Conservation (phyloP, 2,329 filamentous ascomycete species). For the Paraphaeosphaeria minitans region DNA sequence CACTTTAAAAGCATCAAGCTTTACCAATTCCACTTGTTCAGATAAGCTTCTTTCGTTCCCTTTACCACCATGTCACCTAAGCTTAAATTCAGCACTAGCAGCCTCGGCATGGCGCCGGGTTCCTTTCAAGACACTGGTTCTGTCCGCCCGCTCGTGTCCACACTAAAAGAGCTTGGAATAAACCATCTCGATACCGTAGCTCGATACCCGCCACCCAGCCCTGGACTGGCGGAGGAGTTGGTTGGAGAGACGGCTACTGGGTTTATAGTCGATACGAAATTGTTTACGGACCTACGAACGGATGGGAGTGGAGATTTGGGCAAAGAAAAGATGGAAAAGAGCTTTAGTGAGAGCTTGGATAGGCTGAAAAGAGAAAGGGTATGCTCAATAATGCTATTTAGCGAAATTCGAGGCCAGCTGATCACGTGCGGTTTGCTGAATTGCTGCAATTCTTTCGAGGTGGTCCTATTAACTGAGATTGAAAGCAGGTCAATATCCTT, state of each 20-base stretch:
- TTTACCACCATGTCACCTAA: constrained; percentile 9
- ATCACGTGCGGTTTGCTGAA: not conserved
- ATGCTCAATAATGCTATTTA: not conserved
- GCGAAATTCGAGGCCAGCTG: not conserved
- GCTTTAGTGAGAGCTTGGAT: constrained; percentile 11
- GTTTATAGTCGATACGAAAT: constrained; percentile 18
- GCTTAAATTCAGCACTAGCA: constrained; percentile 18
- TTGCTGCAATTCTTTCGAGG: not conserved
- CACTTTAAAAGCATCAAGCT: not conserved
- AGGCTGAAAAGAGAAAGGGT: constrained; percentile 7
- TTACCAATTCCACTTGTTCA: not conserved
- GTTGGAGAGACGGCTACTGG: constrained; percentile 12
- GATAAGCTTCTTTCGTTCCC: not conserved
- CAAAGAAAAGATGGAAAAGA: constrained; percentile 9
- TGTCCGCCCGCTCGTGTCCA: constrained; percentile 10
- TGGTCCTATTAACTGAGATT: not conserved
- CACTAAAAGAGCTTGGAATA: constrained; percentile 11
- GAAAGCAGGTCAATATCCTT: constrained; percentile 12
- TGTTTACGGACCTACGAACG: constrained; percentile 12
- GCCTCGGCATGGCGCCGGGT: constrained; percentile 12
- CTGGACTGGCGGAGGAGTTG: constrained; percentile 13
- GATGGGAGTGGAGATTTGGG: constrained; percentile 18
- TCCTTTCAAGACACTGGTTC: constrained; percentile 8
- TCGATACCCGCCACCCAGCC: constrained; percentile 16
- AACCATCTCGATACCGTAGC: constrained; percentile 14